Percentiles rank a stretch among this genome's conserved stretches.
Conservation (phyloP, 2,329 filamentous ascomycete genomes). For the Monosporascus sp. region DNA sequence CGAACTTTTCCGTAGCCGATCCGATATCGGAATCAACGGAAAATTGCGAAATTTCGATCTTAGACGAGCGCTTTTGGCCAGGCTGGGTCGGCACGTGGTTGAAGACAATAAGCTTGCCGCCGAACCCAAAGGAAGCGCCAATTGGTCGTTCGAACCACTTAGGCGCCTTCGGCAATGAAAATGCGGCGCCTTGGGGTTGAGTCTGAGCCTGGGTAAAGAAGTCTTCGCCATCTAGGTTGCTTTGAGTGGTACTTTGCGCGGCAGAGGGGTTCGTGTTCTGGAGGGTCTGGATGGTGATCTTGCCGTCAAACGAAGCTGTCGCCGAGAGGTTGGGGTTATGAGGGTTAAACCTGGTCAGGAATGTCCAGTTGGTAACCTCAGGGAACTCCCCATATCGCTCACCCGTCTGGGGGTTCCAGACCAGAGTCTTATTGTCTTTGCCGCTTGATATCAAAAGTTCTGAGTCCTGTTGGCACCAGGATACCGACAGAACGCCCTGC, state of each 20-base stretch:
- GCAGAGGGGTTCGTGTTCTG: constrained; percentile 84
- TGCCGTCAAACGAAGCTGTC: constrained; percentile 95
- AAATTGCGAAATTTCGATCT: constrained; percentile 80
- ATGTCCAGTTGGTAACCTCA: constrained; percentile 98
- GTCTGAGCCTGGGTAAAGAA: constrained; percentile 94
- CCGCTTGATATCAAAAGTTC: constrained; percentile 87
- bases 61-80: constrained; percentile 65
- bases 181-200: constrained; percentile 84
- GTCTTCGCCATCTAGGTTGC: constrained; percentile 79
- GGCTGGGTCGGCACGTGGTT: constrained; percentile 52
- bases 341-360: constrained; percentile 90
- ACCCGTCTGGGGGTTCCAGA: constrained; percentile 94
- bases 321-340: constrained; percentile 88
- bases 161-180: constrained; percentile 79
- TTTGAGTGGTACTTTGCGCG: constrained; percentile 62
- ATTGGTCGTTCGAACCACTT: constrained; percentile 85
- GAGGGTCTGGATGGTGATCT: constrained; percentile 87
- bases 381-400: constrained; percentile 87
- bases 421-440: constrained; percentile 91
- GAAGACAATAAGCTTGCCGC: constrained; percentile 83
- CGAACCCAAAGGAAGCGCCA: constrained; percentile 90
- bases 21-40: constrained; percentile 81
- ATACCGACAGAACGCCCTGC: constrained; percentile 85
- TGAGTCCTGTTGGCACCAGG: constrained; percentile 90
- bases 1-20: constrained; percentile 80